Evolutionary conservation across 495 filamentous ascomycete genomes (phyloP).

Genomic region (Glonium stellatum): DNA sequence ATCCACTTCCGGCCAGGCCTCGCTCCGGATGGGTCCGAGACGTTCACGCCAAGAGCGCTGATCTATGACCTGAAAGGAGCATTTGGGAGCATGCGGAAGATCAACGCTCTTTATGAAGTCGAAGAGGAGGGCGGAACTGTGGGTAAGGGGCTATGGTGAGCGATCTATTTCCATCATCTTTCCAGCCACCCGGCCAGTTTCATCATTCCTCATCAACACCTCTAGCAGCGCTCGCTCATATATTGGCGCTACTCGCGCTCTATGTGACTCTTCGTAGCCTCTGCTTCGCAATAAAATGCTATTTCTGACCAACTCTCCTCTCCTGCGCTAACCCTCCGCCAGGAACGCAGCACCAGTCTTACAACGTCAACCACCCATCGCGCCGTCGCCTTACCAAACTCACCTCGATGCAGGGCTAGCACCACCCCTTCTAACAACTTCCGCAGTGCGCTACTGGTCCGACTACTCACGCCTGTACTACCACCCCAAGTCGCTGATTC

Average conservation of each 20-base stretch:
- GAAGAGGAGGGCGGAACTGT: slow-evolving; percentile 42
- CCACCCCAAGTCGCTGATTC: slow-evolving; percentile 77
- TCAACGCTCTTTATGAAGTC: slow-evolving; percentile 82
- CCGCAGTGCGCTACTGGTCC: slow-evolving; percentile 85
- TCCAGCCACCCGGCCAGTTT: not conserved
- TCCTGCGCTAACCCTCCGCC: too few relatives aligned
- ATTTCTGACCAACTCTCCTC: not conserved
- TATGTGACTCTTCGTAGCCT: too few relatives aligned
- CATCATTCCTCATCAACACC: not conserved
- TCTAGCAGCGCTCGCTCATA: too few relatives aligned
- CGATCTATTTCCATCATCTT: slow-evolving; percentile 5
- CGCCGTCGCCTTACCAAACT: slow-evolving; percentile 64
- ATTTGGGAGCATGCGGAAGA: slow-evolving; percentile 79
- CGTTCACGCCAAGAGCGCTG: slow-evolving; percentile 81
- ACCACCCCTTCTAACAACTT: slow-evolving; percentile 56
- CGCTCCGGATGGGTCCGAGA: slow-evolving; percentile 75
- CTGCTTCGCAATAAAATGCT: not conserved
- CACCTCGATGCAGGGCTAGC: slow-evolving; percentile 63
- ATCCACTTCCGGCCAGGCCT: slow-evolving; percentile 86
- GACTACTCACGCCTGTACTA: slow-evolving; percentile 89
- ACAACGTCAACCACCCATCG: slow-evolving; percentile 59
- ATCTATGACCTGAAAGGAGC: slow-evolving; percentile 93
- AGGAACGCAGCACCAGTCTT: slow-evolving; percentile 44
- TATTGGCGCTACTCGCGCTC: too few relatives aligned
- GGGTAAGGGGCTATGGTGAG: slow-evolving; percentile 48